A percentile compares a stretch with the other conserved stretches of the same genome.
Conservation (phyloP, 805 yeast genomes). For the Sugiyamaella americana region DNA sequence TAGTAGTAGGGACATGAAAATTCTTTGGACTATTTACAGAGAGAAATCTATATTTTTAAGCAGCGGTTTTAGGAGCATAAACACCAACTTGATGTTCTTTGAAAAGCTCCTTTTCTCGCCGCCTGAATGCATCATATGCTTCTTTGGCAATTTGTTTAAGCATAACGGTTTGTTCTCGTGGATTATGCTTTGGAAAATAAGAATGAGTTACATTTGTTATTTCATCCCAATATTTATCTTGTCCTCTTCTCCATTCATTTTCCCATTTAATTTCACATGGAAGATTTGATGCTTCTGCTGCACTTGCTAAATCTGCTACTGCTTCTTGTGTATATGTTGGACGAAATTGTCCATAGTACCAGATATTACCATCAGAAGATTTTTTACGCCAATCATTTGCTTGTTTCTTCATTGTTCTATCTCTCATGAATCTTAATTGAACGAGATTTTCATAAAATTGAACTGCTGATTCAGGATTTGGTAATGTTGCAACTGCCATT, state of each 20-base stretch:
- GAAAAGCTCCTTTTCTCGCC: not conserved
- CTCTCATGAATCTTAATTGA: constrained; percentile 68
- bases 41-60: no score
- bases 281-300: constrained; percentile 46
- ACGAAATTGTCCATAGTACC: constrained; percentile 84
- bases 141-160: constrained; percentile 16
- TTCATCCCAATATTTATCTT: constrained; percentile 59
- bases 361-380: constrained; percentile 69
- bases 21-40: no score
- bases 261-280: constrained; percentile 68
- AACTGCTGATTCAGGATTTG: constrained; percentile 54
- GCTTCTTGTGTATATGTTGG: constrained; percentile 90
- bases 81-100: not conserved
- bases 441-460: constrained; percentile 70
- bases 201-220: constrained; percentile 15
- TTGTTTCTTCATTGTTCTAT: constrained; percentile 47
- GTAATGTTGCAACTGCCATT: constrained; percentile 74
- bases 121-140: not conserved
- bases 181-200: constrained; percentile 20
- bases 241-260: constrained; percentile 81
- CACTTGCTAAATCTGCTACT: constrained; percentile 71
- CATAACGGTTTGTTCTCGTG: constrained; percentile 22
- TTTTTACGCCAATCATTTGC: constrained; percentile 66
- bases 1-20: no score
- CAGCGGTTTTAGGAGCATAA: no score